Percentiles rank a stretch among this genome's conserved stretches.
phyloP scores from a whole-genome alignment of 257 asterid species.

The Solanum medicagineum region DNA sequence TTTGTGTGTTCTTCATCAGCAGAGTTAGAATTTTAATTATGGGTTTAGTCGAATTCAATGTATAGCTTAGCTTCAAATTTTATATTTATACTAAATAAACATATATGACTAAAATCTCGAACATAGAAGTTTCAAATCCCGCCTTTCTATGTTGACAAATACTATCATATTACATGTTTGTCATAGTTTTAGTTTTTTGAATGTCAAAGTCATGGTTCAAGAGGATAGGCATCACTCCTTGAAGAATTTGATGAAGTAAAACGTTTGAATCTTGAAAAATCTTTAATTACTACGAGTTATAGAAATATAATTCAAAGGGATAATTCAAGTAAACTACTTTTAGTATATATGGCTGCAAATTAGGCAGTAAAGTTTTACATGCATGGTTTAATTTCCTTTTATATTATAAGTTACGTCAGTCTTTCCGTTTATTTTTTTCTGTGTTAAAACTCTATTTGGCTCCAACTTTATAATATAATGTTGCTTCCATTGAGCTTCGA shows the following conservation, averaged over 20 bases:
- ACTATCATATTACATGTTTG: not conserved
- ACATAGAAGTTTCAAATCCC: not conserved
- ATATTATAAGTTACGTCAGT: not conserved
- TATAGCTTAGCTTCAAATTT: too few species aligned
- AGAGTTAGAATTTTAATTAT: not conserved
- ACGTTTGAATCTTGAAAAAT: slow-evolving; percentile 7
- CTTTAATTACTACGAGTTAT: not conserved
- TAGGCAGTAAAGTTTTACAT: not conserved
- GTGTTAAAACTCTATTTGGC: not conserved
- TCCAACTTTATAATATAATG: not conserved
- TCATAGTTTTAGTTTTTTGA: not conserved
- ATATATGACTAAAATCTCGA: not conserved
- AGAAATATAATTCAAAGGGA: not conserved
- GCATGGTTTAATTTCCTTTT: not conserved
- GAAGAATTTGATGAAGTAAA: slow-evolving; percentile 1
- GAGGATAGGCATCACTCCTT: not conserved
- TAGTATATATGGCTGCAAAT: not conserved
- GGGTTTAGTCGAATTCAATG: not conserved
- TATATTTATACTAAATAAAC: too few species aligned
- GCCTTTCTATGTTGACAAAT: not conserved
- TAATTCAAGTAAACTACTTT: slow-evolving; percentile 2
- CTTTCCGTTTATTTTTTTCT: not conserved
- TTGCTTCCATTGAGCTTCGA: not conserved
- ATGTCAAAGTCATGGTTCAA: not conserved
- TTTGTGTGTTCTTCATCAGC: not conserved